These are phyloP conservation scores for Cryptosporidium viatorum DNA, from an alignment of 169 alveolate species.

Conservation along the genomic window DNA sequence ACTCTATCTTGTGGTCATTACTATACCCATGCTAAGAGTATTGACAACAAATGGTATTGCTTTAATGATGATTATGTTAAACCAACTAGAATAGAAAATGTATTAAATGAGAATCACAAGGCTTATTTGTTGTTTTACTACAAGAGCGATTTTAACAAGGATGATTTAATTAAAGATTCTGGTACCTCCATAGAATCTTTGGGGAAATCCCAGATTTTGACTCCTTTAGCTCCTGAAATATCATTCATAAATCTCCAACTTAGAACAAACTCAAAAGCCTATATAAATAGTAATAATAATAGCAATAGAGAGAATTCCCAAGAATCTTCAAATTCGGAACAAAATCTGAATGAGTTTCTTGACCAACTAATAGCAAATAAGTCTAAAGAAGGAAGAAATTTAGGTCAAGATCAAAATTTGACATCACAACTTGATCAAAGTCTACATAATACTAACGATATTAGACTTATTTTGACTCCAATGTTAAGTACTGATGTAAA, in stretches of 20 bases:
- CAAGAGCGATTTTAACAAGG: not conserved
- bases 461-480: constrained; percentile 37
- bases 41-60: constrained; percentile 65
- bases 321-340: not conserved
- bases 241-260: constrained; percentile 18
- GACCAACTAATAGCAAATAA: not conserved
- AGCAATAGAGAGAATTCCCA: not conserved
- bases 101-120: constrained; percentile 13
- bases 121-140: constrained; percentile 64
- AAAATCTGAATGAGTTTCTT: constrained; percentile 5
- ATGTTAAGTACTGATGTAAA: not conserved
- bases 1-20: constrained; percentile 81
- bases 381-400: not conserved
- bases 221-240: constrained; percentile 28
- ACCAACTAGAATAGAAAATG: constrained; percentile 13
- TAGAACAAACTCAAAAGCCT: not conserved
- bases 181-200: not conserved
- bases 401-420: not conserved
- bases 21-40: constrained; percentile 75
- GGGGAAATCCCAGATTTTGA: not conserved
- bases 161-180: not conserved
- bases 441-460: not conserved
- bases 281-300: not conserved
- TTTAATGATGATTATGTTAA: constrained; percentile 62
- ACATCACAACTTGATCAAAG: not conserved